Evolutionary conservation across 2,329 filamentous ascomycete species (phyloP).

Genomic region (Venturia pyrina): DNA sequence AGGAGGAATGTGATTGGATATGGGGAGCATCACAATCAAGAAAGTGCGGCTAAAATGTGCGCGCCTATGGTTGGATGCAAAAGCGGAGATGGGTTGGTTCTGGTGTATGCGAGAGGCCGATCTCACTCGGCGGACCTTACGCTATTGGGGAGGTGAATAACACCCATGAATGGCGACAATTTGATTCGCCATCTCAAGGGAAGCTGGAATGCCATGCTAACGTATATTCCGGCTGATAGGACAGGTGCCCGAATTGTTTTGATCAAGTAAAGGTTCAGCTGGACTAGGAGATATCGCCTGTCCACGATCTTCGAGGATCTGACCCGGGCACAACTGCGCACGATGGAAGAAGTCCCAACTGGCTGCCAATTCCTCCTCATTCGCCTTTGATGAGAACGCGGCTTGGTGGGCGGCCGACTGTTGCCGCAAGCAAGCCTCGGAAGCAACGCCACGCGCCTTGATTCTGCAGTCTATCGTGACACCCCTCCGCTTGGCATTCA

Average conservation of each 20-base stretch:
- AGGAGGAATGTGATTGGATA: not conserved
- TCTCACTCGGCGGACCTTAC: not conserved
- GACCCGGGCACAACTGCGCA: not conserved
- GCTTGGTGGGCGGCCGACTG: too few species aligned
- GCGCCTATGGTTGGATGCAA: not conserved
- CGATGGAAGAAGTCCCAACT: not conserved
- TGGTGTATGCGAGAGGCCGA: not conserved
- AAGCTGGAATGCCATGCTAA: not conserved
- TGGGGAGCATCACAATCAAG: not conserved
- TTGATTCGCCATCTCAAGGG: not conserved
- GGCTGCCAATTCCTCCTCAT: not conserved
- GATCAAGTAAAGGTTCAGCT: not conserved
- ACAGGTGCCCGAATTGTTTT: not conserved
- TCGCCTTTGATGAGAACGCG: too few species aligned
- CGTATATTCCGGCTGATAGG: not conserved
- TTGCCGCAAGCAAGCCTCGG: not conserved
- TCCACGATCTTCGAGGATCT: not conserved
- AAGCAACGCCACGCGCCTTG: not conserved
- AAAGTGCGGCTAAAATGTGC: not conserved
- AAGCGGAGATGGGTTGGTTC: not conserved
- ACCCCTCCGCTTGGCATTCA: not conserved
- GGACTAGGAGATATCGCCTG: not conserved
- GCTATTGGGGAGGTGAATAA: not conserved
- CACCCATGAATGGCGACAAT: not conserved
- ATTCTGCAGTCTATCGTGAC: not conserved